Evolutionary conservation across 805 yeast genomes (phyloP).

Genomic region (Wickerhamomyces xylosicus): DNA sequence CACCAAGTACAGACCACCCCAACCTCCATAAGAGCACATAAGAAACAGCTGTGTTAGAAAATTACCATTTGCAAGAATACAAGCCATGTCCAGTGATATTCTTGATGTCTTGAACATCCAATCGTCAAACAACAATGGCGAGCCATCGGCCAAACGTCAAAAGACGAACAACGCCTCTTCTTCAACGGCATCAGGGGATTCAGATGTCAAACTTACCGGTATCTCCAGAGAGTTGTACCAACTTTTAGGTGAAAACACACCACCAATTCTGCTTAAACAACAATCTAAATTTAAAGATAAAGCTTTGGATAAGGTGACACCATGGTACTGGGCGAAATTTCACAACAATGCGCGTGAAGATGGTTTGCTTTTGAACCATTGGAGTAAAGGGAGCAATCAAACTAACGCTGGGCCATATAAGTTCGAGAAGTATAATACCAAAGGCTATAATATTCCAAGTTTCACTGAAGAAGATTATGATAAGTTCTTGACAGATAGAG

Average conservation of each 20-base stretch:
- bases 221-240: conserved; percentile 86
- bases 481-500: conserved; percentile 25
- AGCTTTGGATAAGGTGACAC: conserved; percentile 53
- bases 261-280: conserved; percentile 59
- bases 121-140: conserved; percentile 12
- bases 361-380: conserved; percentile 54
- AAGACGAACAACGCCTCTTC: conserved; percentile 8
- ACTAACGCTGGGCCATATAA: conserved; percentile 36
- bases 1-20: no score
- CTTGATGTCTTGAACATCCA: conserved; percentile 70
- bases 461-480: conserved; percentile 55
- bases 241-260: conserved; percentile 84
- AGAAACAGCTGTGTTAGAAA: no score
- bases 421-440: conserved; percentile 68
- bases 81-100: conserved; percentile 47
- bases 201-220: conserved; percentile 29
- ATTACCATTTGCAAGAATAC: no score
- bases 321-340: conserved; percentile 72
- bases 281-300: conserved; percentile 51
- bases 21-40: no score
- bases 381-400: conserved; percentile 69
- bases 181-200: background rate
- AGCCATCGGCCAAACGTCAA: conserved; percentile 23
- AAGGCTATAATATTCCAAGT: conserved; percentile 56
- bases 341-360: conserved; percentile 41